Evolutionary conservation across 768 basidiomycete genomes (phyloP), one percentile per base, ranked within the genome.

Genomic region (Suillus subluteus): DNA sequence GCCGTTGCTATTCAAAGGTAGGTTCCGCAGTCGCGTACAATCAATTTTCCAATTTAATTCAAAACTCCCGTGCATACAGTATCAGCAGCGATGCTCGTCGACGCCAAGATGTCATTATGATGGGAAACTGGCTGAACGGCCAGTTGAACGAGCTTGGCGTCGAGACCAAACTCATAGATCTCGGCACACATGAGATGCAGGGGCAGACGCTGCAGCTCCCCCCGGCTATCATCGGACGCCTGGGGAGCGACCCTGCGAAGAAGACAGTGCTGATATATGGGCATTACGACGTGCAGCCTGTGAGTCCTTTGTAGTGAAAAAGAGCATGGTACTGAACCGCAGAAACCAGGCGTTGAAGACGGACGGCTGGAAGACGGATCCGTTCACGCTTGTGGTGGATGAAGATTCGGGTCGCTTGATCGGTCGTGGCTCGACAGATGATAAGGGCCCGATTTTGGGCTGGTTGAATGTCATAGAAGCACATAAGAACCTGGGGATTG

Each of bases 211-310:
- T 97, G 15, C 79, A 84, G 58, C 83, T 98, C 6, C 96, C 96
- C 0, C 94, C 94, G 3, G 92, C 88, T 6, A 87, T 98, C 74
- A 83, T 98, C 46, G 96, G 92, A 0, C 82, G 82, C 69, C 82
- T 95, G 68, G 97, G 97, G 4, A 82, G 88, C 44, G 94, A 98
- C 78, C 88, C 88, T 16, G 87, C 81, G 73, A 98, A 98, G 88
- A 96, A 93, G 86, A 99, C 96, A 0, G 88, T 98, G 41, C 84
- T 97, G 37, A 80, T 98, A 40, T 98, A 98, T 74, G 96, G 95
- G 2, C 96, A 98, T 77, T 97, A 94, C 73, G 96, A 98, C 74
- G 96, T 98, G 8, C 96, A 98, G 73, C 96, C 96, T 11, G 92
- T 93, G 67, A 62, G 87, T 78, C 12, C 54, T 6, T 8, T 23